Evolutionary conservation across 805 yeast species (phyloP), one percentile per base, ranked within the genome.

Genomic region (Yarrowia divulgata): DNA sequence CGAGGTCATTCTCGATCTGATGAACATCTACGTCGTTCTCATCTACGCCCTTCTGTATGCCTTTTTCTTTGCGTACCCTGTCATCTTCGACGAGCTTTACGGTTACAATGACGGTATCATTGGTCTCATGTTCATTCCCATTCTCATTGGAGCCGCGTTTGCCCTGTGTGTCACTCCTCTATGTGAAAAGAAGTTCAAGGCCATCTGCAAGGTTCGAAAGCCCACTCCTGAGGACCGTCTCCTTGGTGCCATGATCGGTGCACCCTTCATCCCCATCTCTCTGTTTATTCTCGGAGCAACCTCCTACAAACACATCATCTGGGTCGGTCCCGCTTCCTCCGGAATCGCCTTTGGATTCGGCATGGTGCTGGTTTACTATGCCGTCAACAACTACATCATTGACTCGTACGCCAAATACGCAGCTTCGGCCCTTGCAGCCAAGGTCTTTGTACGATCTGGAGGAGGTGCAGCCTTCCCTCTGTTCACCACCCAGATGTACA

Each of bases 11-110:
- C 81, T 93, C 74, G 95, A 88, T 75, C 81, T 91, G 73, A 86
- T 93, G 83, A 91, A 97, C 78, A 85, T 86, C 74, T 93, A 91
- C 79, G 94, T 93, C 71, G 93, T 96, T 72, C 83, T 93, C 77
- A 91, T 93, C 78, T 93, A 93, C 81, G 89, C 97, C n/a, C 83
- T 93, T 77, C 82, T 93, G 66, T 93, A 93, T 76, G 97, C 97
- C 13, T 93, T 93, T 82, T 93, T 93, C 87, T 93, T 92, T 80
- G 97, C 98, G 0, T 93, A 90, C 80, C 98, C 98, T 5, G 97
- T 89, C 67, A 91, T 93, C 67, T 93, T 93, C 78, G 50, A 37
- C 29, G 90, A 88, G 69, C 83, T 92, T 68, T 90, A 93, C 75
- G 91, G 88, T 60, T 92, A 83, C 79, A 83, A 88, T 73, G 97